Percentiles rank a stretch among this genome's conserved stretches.
Conservation (phyloP, 1,284 basidiomycete species). For the Leccinum angustisporum region DNA sequence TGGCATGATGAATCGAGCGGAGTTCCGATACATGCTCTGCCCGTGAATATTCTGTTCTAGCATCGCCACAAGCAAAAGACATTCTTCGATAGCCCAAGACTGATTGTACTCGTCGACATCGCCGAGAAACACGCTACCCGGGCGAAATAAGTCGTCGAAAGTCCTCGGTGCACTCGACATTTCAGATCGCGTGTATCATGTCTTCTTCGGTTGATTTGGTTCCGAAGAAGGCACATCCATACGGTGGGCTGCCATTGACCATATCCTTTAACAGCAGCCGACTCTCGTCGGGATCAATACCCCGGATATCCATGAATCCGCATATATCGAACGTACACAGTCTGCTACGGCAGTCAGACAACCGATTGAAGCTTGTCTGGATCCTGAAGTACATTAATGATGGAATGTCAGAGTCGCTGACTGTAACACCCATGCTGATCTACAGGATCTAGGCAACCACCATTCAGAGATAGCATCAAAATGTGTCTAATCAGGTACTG, state of each 20-base stretch:
- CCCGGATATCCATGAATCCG: not conserved
- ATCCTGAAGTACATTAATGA: constrained; percentile 15
- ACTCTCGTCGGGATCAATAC: constrained; percentile 22
- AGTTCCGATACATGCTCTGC: not conserved
- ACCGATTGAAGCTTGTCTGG: not conserved
- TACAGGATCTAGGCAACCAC: constrained; percentile 9
- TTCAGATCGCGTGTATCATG: constrained; percentile 29
- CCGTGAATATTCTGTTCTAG: too few relatives aligned
- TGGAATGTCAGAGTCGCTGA: not conserved
- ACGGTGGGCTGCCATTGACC: constrained; percentile 25
- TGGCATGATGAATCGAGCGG: not conserved
- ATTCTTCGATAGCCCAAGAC: not conserved
- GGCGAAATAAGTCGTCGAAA: constrained; percentile 22
- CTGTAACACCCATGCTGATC: constrained; percentile 8
- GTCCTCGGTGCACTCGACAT: constrained; percentile 25
- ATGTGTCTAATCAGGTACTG: too few relatives aligned
- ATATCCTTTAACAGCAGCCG: constrained; percentile 24
- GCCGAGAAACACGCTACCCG: not conserved
- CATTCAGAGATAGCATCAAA: not conserved
- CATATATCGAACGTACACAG: constrained; percentile 1
- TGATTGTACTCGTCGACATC: constrained; percentile 1
- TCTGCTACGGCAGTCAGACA: not conserved
- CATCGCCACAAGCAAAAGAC: not conserved
- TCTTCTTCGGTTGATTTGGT: constrained; percentile 4
- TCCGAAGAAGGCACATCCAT: constrained; percentile 18